Base-by-base conservation (phyloP, 257 asterid species). In the Capsicum chinense region DNA sequence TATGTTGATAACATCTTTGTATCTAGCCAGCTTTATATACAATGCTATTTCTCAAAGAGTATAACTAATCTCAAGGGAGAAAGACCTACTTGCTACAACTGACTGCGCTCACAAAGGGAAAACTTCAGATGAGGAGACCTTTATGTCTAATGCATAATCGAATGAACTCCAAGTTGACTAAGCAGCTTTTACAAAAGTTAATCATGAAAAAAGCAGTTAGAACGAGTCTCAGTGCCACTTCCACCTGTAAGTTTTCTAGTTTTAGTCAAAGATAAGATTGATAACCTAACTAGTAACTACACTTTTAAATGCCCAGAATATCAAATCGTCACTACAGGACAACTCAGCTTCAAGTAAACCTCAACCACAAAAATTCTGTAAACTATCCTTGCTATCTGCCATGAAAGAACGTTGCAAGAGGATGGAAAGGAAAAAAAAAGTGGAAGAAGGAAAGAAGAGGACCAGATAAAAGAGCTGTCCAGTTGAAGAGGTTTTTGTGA, bases 121-220 rank as follows among this genome's bases (percentile, higher is more conserved):
- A 78, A 54, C 48, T 54, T 48, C 48, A 52, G 81, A 54, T 54
- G 81, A 37, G 14, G 42, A 54, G 1, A 26, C 26, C n/a, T 26
- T 52, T 54, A 78, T 26, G 47, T 74, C 44, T 78, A 54, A 78
- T 14, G 81, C 14, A 54, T 14, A 52, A 78, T 78, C 5, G 2
- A 35, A 78, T 54, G 81, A 78, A 56, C 26, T 54, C 81, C 50
- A 78, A 54, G 81, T 78, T 54, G 81, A 76, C 52, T 56, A 76
- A 76, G 47, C 64, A 52, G 81, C 81, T 76, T 6, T 7, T 15
- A 9, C 48, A 14, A 78, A 76, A 54, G 15, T 26, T 54, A 78
- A 54, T 78, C 81, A 78, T 26, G 63, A 33, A 54, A 7, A 54
- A 54, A 76, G 64, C 47, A 76, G 47, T 52, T 54, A 13, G 19